Evolutionary conservation across 2,329 filamentous ascomycete species (phyloP).

Genomic region (Paraphaeosphaeria minitans): DNA sequence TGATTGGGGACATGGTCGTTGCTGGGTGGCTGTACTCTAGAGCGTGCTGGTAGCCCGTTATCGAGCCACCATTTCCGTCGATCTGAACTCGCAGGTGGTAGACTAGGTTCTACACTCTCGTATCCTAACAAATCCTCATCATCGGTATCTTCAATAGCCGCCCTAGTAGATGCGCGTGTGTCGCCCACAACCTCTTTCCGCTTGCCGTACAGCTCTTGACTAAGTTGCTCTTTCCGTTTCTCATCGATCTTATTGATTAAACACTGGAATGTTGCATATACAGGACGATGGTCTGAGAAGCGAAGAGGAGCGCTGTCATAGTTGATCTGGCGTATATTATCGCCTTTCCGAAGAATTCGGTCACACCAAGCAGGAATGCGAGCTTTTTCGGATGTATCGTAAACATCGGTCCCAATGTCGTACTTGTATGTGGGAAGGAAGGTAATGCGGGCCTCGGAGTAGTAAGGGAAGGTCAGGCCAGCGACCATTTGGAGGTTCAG

Average conservation of each 20-base stretch:
- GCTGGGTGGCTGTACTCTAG: constrained; percentile 69
- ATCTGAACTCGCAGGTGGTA: constrained; percentile 67
- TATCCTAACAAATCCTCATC: constrained; percentile 84
- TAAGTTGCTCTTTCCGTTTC: constrained; percentile 70
- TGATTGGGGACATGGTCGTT: constrained; percentile 71
- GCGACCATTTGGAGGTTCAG: constrained; percentile 96
- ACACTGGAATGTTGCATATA: constrained; percentile 88
- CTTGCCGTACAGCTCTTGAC: constrained; percentile 72
- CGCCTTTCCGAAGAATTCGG: constrained; percentile 84
- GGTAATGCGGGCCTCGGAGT: constrained; percentile 84
- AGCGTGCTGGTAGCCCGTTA: constrained; percentile 73
- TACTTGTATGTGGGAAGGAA: constrained; percentile 97
- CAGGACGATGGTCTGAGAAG: constrained; percentile 96
- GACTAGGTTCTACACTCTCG: constrained; percentile 79
- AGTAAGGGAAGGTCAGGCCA: constrained; percentile 86
- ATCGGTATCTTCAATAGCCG: constrained; percentile 61
- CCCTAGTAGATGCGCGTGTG: constrained; percentile 59
- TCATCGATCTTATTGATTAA: constrained; percentile 82
- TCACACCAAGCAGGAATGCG: constrained; percentile 98
- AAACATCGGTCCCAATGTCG: constrained; percentile 83
- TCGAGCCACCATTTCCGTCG: constrained; percentile 70
- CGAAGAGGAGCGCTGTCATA: constrained; percentile 82
- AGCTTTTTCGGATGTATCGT: constrained; percentile 93
- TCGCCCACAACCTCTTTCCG: constrained; percentile 70
- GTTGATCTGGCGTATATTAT: constrained; percentile 78